Evolutionary conservation across 495 filamentous ascomycete genomes (phyloP).

Genomic region (Neurospora sp.): DNA sequence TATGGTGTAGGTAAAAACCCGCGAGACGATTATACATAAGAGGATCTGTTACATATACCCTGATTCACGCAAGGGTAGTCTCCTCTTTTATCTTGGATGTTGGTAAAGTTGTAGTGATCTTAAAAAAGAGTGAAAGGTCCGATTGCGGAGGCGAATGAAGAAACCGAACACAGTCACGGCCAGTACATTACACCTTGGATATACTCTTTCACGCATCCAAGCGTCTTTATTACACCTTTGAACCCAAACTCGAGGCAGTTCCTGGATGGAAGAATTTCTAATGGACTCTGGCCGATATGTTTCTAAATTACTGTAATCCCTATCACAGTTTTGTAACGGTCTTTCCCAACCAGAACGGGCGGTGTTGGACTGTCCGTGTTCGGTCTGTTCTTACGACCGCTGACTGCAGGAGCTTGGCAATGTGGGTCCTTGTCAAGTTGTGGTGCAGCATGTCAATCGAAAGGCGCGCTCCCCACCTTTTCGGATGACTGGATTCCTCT

Average conservation of each 20-base stretch:
- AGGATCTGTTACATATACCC: neutral
- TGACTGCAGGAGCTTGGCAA: neutral
- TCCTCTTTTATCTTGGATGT: neutral
- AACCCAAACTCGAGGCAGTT: neutral
- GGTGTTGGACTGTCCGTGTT: neutral
- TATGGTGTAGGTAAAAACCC: neutral
- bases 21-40: neutral
- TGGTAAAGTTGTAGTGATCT: neutral
- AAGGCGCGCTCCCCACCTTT: conserved; percentile 20
- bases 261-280: neutral
- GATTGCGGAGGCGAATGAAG: neutral
- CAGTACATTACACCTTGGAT: neutral
- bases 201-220: neutral
- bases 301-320: neutral
- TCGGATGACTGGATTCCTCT: neutral
- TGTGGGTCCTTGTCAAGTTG: neutral
- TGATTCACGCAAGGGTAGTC: neutral
- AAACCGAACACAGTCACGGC: neutral
- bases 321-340: neutral
- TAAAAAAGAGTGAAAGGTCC: neutral
- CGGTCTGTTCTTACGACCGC: neutral
- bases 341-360: neutral
- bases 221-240: neutral
- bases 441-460: conserved; percentile 23
- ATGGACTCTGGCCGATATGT: neutral